These are phyloP conservation scores for Combretum micranthum DNA, from an alignment of 345 rosid genomes.

Conservation along the genomic window DNA sequence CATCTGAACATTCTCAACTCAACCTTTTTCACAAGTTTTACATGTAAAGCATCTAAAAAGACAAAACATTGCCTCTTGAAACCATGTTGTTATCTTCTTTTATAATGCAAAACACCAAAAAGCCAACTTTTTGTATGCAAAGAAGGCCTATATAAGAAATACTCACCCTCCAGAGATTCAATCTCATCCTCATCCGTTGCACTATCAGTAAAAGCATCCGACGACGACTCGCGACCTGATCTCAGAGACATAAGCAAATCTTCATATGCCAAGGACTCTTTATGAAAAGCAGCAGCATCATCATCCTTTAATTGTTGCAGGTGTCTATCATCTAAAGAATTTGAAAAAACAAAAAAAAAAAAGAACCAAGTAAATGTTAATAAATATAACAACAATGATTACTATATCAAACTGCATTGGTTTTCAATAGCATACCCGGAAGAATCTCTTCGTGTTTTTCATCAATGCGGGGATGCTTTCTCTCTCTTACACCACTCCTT, in stretches of 20 bases:
- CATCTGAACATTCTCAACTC: too few species aligned
- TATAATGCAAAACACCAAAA: too few species aligned
- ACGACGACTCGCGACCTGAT: constrained; percentile 35
- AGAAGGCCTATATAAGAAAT: too few species aligned
- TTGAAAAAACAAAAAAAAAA: constrained; percentile 3
- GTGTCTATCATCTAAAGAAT: constrained; percentile 24
- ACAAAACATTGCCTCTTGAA: too few species aligned
- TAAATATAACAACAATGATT: background rate
- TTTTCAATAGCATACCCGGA: constrained; percentile 22
- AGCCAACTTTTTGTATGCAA: too few species aligned
- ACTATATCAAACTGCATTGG: too few species aligned
- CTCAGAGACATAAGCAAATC: constrained; percentile 41
- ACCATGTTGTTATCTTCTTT: too few species aligned
- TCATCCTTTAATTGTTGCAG: constrained; percentile 18
- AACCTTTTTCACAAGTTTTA: too few species aligned
- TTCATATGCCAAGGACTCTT: constrained; percentile 40
- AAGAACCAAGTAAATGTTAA: background rate
- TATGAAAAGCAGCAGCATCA: constrained; percentile 23
- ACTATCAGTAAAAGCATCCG: constrained; percentile 21
- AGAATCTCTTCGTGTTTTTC: constrained; percentile 19
- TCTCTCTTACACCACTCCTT: constrained; percentile 10
- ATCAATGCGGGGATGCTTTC: constrained; percentile 21
- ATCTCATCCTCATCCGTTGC: too few species aligned
- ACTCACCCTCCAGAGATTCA: too few species aligned
- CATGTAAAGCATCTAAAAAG: too few species aligned